Evolutionary conservation across 176 grass and related monocot genomes (phyloP).

Genomic region (Secale cereale): DNA sequence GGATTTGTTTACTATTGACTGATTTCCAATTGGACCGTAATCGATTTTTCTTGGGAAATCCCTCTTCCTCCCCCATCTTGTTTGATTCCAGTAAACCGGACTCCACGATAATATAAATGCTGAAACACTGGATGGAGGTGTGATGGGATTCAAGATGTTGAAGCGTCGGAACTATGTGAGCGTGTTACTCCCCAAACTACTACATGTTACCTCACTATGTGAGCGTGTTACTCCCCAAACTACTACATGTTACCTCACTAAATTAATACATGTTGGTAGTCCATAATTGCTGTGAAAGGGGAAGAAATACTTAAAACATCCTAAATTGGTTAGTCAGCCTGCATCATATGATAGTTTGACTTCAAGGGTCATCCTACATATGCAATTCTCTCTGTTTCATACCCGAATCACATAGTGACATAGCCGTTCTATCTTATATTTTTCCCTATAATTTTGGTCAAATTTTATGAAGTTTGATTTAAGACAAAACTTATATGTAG

Average conservation of each 20-base stretch:
- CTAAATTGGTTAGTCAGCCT: not conserved
- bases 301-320: not conserved
- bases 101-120: no score
- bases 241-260: not conserved
- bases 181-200: not conserved
- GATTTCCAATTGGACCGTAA: not conserved
- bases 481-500: no score
- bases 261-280: not conserved
- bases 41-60: not conserved
- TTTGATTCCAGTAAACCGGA: not conserved
- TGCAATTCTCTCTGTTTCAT: not conserved
- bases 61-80: not conserved
- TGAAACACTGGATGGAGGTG: no score
- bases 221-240: not conserved
- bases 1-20: not conserved
- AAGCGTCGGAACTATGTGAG: not conserved
- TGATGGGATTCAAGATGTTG: not conserved
- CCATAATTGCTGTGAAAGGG: not conserved
- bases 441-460: no score
- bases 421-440: not conserved
- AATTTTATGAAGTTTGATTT: no score
- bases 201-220: not conserved
- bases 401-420: not conserved
- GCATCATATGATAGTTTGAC: not conserved
- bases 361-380: not conserved